phyloP scores from a whole-genome alignment of 1,284 basidiomycete genomes.

The Malassezia vespertilionis region DNA sequence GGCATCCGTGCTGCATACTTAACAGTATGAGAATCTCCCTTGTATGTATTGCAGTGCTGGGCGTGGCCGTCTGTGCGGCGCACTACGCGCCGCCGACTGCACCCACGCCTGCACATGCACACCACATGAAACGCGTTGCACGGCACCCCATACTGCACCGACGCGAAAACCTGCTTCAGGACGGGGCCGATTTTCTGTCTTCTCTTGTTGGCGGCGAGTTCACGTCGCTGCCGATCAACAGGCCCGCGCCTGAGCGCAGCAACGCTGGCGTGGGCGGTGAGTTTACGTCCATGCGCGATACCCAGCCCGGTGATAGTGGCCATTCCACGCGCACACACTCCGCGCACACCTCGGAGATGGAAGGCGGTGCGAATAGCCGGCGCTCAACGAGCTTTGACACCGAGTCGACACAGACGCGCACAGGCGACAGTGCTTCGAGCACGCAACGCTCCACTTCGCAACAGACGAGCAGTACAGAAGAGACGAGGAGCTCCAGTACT shows the following conservation, averaged over 20 bases:
- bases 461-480: neutral
- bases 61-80: too few species aligned
- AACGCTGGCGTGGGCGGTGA: neutral
- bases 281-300: neutral
- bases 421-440: neutral
- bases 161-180: too few species aligned
- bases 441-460: neutral
- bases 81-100: too few species aligned
- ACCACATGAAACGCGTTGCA: too few species aligned
- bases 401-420: neutral
- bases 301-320: neutral
- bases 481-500: neutral
- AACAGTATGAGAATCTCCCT: too few species aligned
- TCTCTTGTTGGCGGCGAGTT: constrained; percentile 7
- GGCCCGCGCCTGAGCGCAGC: neutral
- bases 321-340: neutral
- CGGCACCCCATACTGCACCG: too few species aligned
- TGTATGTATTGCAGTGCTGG: too few species aligned
- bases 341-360: neutral
- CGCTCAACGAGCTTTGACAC: neutral
- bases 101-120: too few species aligned
- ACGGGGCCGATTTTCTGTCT: neutral
- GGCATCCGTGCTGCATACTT: too few species aligned
- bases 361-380: neutral
- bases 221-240: neutral